Conservation (phyloP, 2,329 filamentous ascomycete genomes). For the Fusarium sp. region DNA sequence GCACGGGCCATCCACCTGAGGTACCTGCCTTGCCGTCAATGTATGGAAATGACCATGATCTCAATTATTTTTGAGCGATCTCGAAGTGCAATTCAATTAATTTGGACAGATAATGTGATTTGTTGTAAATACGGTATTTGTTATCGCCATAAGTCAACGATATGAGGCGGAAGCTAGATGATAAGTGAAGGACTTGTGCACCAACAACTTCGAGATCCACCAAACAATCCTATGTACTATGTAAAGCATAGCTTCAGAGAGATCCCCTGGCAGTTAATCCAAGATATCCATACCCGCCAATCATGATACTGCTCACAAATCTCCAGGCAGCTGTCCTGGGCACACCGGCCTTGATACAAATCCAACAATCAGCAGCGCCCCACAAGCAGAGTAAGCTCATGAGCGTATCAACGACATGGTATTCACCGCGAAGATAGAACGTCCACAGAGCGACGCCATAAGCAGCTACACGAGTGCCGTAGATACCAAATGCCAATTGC, state of each 20-base stretch:
- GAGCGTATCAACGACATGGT: conserved; percentile 34
- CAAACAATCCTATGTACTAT: neutral
- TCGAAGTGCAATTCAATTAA: neutral
- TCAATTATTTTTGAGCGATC: neutral
- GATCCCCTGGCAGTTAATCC: conserved; percentile 27
- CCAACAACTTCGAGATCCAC: neutral
- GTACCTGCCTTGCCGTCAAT: neutral
- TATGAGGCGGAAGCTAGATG: neutral
- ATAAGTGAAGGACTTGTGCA: too few relatives aligned
- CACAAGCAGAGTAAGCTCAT: conserved; percentile 28
- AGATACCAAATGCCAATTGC: conserved; percentile 43
- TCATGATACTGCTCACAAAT: conserved; percentile 7
- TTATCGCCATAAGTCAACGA: neutral
- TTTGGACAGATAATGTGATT: rapidly evolving
- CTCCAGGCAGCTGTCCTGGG: conserved; percentile 19
- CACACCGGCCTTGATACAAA: conserved; percentile 39
- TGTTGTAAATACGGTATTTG: neutral
- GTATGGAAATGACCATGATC: neutral
- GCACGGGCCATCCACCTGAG: conserved; percentile 14
- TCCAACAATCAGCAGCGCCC: conserved; percentile 34
- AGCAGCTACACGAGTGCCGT: conserved; percentile 33
- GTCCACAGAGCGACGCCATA: conserved; percentile 35
- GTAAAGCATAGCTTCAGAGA: neutral
- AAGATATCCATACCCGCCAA: conserved; percentile 33
- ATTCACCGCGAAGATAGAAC: conserved; percentile 35